Evolutionary conservation across 805 yeast species (phyloP), one percentile per base, ranked within the genome.

Genomic region (Ogataea thermomethanolica): DNA sequence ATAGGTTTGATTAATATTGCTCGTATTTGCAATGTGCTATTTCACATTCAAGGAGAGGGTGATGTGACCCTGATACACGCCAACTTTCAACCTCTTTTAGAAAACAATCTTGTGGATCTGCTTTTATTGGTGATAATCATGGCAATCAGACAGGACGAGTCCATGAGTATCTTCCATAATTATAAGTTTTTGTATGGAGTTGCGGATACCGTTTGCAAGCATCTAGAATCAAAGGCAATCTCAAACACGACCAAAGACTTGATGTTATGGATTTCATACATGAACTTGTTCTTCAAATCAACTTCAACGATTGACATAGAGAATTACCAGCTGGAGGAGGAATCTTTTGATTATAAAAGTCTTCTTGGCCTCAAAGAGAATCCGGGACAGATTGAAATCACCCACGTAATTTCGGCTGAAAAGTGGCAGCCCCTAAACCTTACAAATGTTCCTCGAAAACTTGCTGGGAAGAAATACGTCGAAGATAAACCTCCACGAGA

Each of bases 291-390:
- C 38, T 76, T 61, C 51, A 68, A 61, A 43, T 67, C 78, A 9
- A 74, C 81, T 1, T 73, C 74, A 29, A 62, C 72, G 1, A 69
- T 76, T 28, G 76, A 72, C 49, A 50, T 65, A 10, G 65, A 67
- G 44, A 71, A 73, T 49, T 76, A 74, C 51, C 50, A 65, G 17
- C 68, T 76, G n/a, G 47, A 52, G 24, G 68, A 62, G 8, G 60
- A 55, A 26, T 50, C 53, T 17, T 44, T 55, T 1, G 54, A 54
- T 33, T 61, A 59, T 37, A 58, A 62, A 36, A 37, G 62, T 29
- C 55, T 53, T 26, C 43, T 49, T 22, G 46, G 43, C 8, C 59
- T 58, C 34, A 33, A 43, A 10, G 54, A 55, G 33, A 63, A 62
- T 35, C 49, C 48, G 11, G 47, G 48, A 7, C 50, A 49, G 41